Conservation (phyloP, 2,329 filamentous ascomycete species). For the Colletotrichum liaoningense region DNA sequence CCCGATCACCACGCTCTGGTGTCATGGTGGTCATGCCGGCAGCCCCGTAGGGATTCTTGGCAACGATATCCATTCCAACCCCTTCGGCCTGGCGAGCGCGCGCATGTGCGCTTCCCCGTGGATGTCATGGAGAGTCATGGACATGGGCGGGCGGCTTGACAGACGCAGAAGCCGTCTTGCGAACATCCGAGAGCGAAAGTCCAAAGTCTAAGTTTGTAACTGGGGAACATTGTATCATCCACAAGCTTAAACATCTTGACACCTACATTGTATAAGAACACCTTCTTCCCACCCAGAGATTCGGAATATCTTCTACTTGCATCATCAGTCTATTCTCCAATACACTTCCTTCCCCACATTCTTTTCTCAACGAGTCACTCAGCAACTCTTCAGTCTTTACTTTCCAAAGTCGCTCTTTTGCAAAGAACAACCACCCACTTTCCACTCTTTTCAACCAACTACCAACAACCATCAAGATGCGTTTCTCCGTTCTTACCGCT, state of each 20-base stretch:
- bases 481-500: constrained; percentile 26
- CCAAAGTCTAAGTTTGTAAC: background rate
- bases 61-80: background rate
- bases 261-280: constrained; percentile 23
- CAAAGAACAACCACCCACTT: background rate
- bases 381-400: constrained; percentile 29
- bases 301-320: background rate
- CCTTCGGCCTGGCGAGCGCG: background rate
- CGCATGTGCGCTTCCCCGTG: constrained; percentile 11
- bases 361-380: constrained; percentile 10
- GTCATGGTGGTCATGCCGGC: background rate
- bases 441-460: constrained; percentile 13
- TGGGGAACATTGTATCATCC: constrained; percentile 8
- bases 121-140: background rate
- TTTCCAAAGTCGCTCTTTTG: constrained; percentile 30
- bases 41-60: constrained; percentile 12
- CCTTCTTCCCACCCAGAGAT: constrained; percentile 8
- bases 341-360: constrained; percentile 27
- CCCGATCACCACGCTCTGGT: background rate
- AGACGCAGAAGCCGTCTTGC: constrained; percentile 2
- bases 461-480: constrained; percentile 19
- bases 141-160: constrained; percentile 4
- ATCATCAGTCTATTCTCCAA: constrained; percentile 30
- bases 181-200: constrained; percentile 4
- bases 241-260: background rate